A percentile compares a stretch with the other conserved stretches of the same genome.
These are phyloP conservation scores for Coemansia erecta DNA, from an alignment of 192 early-diverging fungal species.

Conservation along the genomic window DNA sequence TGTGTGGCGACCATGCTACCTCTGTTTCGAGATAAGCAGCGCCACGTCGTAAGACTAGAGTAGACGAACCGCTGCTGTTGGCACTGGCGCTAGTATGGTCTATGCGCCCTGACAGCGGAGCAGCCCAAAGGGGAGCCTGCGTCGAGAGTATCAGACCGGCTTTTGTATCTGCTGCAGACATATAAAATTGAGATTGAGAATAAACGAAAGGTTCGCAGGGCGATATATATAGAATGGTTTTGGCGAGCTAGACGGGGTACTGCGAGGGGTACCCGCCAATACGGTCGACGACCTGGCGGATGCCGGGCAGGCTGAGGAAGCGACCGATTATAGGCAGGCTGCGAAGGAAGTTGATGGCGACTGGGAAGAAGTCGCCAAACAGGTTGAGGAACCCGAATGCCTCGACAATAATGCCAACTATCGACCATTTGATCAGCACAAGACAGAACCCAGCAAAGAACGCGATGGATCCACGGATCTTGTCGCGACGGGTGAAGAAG, in stretches of 20 bases:
- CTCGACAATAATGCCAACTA: constrained; percentile 86
- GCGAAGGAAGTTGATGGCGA: constrained; percentile 83
- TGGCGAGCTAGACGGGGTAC: constrained; percentile 31
- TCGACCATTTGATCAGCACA: constrained; percentile 87
- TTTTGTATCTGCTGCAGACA: no score
- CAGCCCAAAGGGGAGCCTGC: no score
- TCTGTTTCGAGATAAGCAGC: no score
- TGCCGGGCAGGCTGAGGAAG: constrained; percentile 77
- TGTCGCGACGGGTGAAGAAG: constrained; percentile 77
- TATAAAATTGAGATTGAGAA: no score
- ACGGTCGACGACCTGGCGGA: constrained; percentile 65
- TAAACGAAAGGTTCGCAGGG: no score
- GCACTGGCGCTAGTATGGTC: no score
- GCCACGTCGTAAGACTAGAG: no score
- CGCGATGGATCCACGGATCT: constrained; percentile 83
- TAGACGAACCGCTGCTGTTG: no score
- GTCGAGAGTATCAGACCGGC: no score
- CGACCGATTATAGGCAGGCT: constrained; percentile 87
- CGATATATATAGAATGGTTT: no score
- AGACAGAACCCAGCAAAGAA: constrained; percentile 88
- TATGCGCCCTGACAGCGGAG: no score
- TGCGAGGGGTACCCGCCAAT: constrained; percentile 44
- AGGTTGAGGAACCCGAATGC: constrained; percentile 95
- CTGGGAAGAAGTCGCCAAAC: constrained; percentile 99
- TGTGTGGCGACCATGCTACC: no score